phyloP scores from a whole-genome alignment of 2,329 filamentous ascomycete species.

The Ceratocystis destructans region DNA sequence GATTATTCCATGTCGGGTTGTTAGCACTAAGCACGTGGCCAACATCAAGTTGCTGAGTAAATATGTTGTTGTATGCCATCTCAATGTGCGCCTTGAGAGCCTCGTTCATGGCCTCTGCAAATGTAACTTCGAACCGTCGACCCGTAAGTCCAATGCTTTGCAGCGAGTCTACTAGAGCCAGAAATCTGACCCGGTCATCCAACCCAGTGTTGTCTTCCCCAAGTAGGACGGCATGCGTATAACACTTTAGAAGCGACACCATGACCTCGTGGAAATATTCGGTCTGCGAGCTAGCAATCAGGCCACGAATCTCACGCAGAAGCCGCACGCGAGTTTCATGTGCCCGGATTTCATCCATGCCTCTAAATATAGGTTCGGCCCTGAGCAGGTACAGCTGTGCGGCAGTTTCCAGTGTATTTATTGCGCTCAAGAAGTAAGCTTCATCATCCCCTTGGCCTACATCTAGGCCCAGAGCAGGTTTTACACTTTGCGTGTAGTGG shows the following conservation, averaged over 20 bases:
- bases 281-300: slow-evolving; percentile 50
- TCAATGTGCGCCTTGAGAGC: slow-evolving; percentile 8
- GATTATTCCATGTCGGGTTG: slow-evolving; percentile 1
- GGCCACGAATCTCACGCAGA: slow-evolving; percentile 46
- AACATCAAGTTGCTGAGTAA: slow-evolving; percentile 8
- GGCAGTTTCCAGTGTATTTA: neutral
- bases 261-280: slow-evolving; percentile 41
- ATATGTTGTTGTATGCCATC: slow-evolving; percentile 5
- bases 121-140: slow-evolving; percentile 10
- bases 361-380: slow-evolving; percentile 37
- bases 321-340: slow-evolving; percentile 37
- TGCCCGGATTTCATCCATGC: slow-evolving; percentile 30
- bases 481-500: slow-evolving; percentile 47
- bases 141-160: slow-evolving; percentile 41
- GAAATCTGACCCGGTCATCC: neutral
- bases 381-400: neutral
- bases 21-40: neutral
- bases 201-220: neutral
- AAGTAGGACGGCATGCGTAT: neutral
- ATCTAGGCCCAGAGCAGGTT: slow-evolving; percentile 43
- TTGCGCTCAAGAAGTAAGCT: neutral
- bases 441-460: slow-evolving; percentile 36
- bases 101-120: slow-evolving; percentile 10
- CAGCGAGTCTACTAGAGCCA: slow-evolving; percentile 32
- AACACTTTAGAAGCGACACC: slow-evolving; percentile 22